Evolutionary conservation across 2,329 filamentous ascomycete species (phyloP), one percentile per base, ranked within the genome.

Genomic region (Calonectria pteridis): DNA sequence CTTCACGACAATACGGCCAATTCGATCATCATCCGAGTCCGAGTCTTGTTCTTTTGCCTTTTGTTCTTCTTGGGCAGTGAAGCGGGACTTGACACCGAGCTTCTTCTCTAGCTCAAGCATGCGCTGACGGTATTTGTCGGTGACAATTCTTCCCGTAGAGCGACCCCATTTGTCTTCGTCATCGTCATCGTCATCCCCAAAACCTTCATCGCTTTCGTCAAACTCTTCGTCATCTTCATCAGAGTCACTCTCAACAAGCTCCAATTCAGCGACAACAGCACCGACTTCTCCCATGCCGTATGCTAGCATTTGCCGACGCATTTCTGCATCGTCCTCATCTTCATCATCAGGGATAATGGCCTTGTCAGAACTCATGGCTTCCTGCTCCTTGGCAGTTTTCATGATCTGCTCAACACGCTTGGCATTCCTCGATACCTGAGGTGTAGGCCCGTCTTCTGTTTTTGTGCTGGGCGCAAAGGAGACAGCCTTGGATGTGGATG

Each of bases 251-350:
- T 96, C 93, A 75, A 98, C 95, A 2, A 98, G 84, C 72, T 97
- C 91, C 58, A 99, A 90, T 84, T 98, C 95, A 20, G 97, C 97
- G 20, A 99, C 97, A 3, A 99, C 94, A 46, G 95, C 92, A 5
- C 95, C 95, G 71, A 99, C 93, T 83, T 98, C 96, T 55, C 93
- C 93, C 84, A 98, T 89, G 74, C 94, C 93, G 82, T 98, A 99
- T 75, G 94, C 90, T 10, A 98, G 88, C 96, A 99, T 98, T 81
- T 98, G 93, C 71, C 93, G 91, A 7, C 97, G 93, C 29, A 98
- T 84, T 37, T 90, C 90, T 5, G 95, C 94, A 75, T 98, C 96
- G 77, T 98, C 95, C 16, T 90, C 88, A 0, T 93, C 91, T 79
- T 99, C 97, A 66, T 94, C 90, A 1, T 93, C 89, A 2, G 95